Base-by-base conservation (phyloP, 805 yeast genomes). In the Saccharomyces mikatae region DNA sequence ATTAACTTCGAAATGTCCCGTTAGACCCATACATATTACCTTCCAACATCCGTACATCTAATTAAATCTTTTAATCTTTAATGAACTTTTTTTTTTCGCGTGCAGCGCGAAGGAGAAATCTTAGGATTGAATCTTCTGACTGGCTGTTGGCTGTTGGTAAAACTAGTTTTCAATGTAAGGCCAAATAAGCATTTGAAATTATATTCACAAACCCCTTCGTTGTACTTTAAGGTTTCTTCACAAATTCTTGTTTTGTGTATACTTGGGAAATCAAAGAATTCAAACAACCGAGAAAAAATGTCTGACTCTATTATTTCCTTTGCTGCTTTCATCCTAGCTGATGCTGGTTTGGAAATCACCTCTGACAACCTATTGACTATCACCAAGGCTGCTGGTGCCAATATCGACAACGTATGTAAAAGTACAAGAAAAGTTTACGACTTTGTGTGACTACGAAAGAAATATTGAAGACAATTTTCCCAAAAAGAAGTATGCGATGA, bases 271-370 rank as follows among this genome's bases (percentile, higher is more conserved):
- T 8, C 11, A 21, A 17, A 36, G 24, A 56, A 49, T 52, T 49
- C 46, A 56, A 47, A 59, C 54, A 51, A 41, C 51, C 52, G 55
- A 49, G 44, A 36, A 57, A 75, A 67, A 75, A 89, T 89, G 96
- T 87, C 96, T 78, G 96, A 90, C 83, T 86, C 96, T 75, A 82
- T 91, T 72, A 89, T 89, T 74, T 89, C 97, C 67, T 90, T 89
- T 85, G 98, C 99, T 76, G 96, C 99, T 75, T 86, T 92, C 78
- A 91, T 92, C 81, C 82, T 92, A 77, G 97, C 98, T 67, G 99
- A 92, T 75, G 92, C 97, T 71, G 97, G 90, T 76, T 79, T 89
- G 73, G 97, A 91, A 76, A 82, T 92, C 85, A 80, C 96, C 61
- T 67, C 90, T 67, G 91, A 84, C 75, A 87, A 86, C 81, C 79